Percentiles rank a stretch among this genome's conserved stretches.
Evolutionary conservation across 163 green algal species (phyloP).

Genomic region (Chlorella variabilis): DNA sequence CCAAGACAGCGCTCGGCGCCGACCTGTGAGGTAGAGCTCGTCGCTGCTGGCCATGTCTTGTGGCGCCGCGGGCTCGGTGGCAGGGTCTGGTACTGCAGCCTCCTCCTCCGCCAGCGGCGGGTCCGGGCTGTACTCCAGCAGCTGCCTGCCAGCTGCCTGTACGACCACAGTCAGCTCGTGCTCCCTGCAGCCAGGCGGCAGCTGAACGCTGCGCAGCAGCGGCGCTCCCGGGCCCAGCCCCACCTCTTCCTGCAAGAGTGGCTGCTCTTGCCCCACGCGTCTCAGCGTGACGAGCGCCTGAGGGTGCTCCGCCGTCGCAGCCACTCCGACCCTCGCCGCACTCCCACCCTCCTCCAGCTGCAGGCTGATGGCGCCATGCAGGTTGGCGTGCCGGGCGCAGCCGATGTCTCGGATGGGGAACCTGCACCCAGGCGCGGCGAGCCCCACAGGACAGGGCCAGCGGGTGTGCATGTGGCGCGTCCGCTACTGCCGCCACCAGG

Average conservation of each 20-base stretch:
- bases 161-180: constrained; percentile 2
- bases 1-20: too few relatives aligned
- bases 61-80: constrained; percentile 15
- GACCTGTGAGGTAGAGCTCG: constrained; percentile 23
- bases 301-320: background rate
- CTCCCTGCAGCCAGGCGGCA: background rate
- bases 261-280: background rate
- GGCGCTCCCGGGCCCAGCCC: background rate
- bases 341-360: background rate
- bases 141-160: background rate
- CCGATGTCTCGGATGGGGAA: constrained; percentile 14
- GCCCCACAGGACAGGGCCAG: too few relatives aligned
- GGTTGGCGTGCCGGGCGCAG: constrained; percentile 21
- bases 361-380: constrained; percentile 12
- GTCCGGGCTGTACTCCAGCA: constrained; percentile 14
- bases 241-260: background rate
- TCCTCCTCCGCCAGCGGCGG: background rate
- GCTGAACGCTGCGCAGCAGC: background rate
- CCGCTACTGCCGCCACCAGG: too few relatives aligned
- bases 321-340: background rate
- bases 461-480: background rate
- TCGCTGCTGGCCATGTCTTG: constrained; percentile 6
- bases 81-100: background rate
- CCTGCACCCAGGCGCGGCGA: too few relatives aligned
- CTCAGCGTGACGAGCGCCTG: background rate